Percentiles rank a stretch among this genome's conserved stretches.
Conservation (phyloP, 768 basidiomycete genomes). For the Rickenella mellea region DNA sequence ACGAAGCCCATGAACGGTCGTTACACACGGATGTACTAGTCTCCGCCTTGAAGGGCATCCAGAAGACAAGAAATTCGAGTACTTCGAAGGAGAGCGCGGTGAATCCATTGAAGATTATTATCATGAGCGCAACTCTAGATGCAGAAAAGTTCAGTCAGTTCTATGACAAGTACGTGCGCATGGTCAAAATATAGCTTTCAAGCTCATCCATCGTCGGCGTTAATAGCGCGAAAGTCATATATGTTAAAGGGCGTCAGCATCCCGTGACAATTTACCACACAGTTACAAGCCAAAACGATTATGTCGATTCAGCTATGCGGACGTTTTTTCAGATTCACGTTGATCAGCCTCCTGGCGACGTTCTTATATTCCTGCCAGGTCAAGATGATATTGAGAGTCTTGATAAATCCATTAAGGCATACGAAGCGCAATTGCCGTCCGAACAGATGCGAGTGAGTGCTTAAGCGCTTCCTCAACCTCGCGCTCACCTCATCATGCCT, state of each 20-base stretch:
- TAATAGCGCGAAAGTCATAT: slow-evolving; percentile 74
- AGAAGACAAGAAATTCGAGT: slow-evolving; percentile 46
- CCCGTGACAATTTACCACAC: slow-evolving; percentile 82
- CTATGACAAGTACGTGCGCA: slow-evolving; percentile 58
- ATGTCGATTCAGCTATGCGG: slow-evolving; percentile 80
- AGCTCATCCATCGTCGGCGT: slow-evolving; percentile 2
- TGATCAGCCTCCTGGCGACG: slow-evolving; percentile 72
- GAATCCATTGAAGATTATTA: slow-evolving; percentile 78
- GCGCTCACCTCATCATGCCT: slow-evolving; percentile 3
- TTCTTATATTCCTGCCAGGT: slow-evolving; percentile 90
- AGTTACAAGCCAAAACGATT: slow-evolving; percentile 66
- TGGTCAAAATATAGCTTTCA: not conserved
- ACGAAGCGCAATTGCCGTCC: slow-evolving; percentile 59
- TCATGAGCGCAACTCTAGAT: slow-evolving; percentile 98
- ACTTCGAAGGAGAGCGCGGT: slow-evolving; percentile 35
- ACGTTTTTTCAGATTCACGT: slow-evolving; percentile 93
- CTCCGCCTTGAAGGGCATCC: slow-evolving; percentile 79
- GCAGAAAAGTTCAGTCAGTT: slow-evolving; percentile 90
- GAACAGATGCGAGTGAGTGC: slow-evolving; percentile 39
- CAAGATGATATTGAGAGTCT: slow-evolving; percentile 96
- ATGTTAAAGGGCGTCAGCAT: slow-evolving; percentile 89
- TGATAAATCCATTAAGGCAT: slow-evolving; percentile 60
- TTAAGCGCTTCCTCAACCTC: not conserved
- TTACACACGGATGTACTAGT: slow-evolving; percentile 91
- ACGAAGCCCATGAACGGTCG: slow-evolving; percentile 96